Percentiles rank a stretch among this genome's conserved stretches.
These are phyloP conservation scores for Tulasnella sp. DNA, from an alignment of 768 basidiomycete genomes.

Conservation along the genomic window DNA sequence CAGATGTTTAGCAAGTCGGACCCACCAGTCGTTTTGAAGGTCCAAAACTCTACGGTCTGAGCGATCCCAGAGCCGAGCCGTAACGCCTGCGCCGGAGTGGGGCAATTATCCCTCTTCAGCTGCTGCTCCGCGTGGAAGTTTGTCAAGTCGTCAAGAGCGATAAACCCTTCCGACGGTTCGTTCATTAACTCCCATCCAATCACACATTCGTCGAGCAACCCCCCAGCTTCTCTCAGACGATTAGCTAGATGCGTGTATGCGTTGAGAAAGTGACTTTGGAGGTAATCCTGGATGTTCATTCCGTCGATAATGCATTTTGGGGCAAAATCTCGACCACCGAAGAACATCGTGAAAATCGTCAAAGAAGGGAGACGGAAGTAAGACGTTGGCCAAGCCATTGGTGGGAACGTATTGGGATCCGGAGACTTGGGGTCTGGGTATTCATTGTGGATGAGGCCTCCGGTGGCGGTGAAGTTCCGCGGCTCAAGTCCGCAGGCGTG, in stretches of 20 bases:
- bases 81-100: conserved; percentile 77
- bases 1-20: background rate
- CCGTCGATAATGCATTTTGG: conserved; percentile 40
- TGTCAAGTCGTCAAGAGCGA: conserved; percentile 60
- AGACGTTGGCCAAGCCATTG: conserved; percentile 43
- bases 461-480: conserved; percentile 35
- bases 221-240: conserved; percentile 23
- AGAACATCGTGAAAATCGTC: conserved; percentile 40
- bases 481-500: conserved; percentile 38
- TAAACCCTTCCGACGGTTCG: conserved; percentile 84
- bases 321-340: conserved; percentile 36
- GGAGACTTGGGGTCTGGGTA: conserved; percentile 38
- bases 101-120: conserved; percentile 78
- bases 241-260: conserved; percentile 25
- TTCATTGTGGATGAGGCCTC: conserved; percentile 37
- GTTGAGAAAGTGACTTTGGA: conserved; percentile 28
- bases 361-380: conserved; percentile 36
- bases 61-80: conserved; percentile 81
- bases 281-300: conserved; percentile 34
- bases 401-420: conserved; percentile 32
- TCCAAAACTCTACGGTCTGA: conserved; percentile 74
- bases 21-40: conserved; percentile 47
- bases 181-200: conserved; percentile 98
- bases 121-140: conserved; percentile 56
- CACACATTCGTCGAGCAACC: conserved; percentile 59